Conservation (phyloP, 164 flowering plant species). For the Macadamia tetraphylla region DNA sequence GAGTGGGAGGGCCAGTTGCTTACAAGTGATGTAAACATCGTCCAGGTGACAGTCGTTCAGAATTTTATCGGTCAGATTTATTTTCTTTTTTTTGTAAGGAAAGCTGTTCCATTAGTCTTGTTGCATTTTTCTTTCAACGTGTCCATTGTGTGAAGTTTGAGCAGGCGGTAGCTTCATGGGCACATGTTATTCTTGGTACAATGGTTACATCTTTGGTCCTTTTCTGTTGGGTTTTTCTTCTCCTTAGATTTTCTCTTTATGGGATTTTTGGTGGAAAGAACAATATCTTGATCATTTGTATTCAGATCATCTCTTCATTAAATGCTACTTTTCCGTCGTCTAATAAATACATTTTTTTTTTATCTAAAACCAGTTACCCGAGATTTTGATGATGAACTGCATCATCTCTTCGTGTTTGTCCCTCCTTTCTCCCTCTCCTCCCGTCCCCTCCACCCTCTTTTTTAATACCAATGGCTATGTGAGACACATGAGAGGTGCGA, state of each 20-base stretch:
- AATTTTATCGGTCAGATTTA: conserved; percentile 14
- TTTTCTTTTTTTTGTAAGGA: conserved; percentile 8
- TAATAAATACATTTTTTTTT: neutral
- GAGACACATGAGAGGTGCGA: too few relatives aligned
- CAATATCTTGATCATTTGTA: neutral
- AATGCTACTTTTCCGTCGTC: conserved; percentile 1
- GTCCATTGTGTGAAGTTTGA: conserved; percentile 9
- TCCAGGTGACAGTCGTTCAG: conserved; percentile 21
- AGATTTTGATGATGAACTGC: too few relatives aligned
- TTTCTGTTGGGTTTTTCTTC: conserved; percentile 6
- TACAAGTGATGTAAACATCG: conserved; percentile 13
- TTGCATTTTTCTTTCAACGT: neutral
- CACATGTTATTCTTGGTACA: conserved; percentile 4
- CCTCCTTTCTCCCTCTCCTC: too few relatives aligned
- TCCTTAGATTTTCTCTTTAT: conserved; percentile 5
- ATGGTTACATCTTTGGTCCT: conserved; percentile 6
- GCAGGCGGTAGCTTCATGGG: conserved; percentile 3
- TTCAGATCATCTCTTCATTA: conserved; percentile 4
- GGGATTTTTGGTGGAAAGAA: conserved; percentile 7
- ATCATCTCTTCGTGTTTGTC: too few relatives aligned
- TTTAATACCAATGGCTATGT: too few relatives aligned
- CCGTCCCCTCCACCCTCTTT: too few relatives aligned
- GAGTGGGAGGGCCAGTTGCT: conserved; percentile 5
- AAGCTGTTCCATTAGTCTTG: conserved; percentile 6
- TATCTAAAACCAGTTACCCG: too few relatives aligned